A percentile compares a stretch with the other conserved stretches of the same genome.
Evolutionary conservation across 2,329 filamentous ascomycete genomes (phyloP).

Genomic region (Phaeosphaeriaceae sp.): DNA sequence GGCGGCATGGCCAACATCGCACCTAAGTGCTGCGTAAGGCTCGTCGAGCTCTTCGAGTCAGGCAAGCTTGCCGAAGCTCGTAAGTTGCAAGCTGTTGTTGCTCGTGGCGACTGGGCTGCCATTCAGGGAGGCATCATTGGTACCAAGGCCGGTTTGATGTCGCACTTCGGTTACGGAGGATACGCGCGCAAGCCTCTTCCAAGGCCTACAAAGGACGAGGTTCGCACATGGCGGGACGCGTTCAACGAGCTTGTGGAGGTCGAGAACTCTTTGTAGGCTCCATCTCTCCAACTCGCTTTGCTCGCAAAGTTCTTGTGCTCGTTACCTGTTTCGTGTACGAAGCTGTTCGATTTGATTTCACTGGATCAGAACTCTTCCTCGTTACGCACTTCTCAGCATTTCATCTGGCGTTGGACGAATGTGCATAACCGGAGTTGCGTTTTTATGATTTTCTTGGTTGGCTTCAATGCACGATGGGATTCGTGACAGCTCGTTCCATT

Average conservation of each 20-base stretch:
- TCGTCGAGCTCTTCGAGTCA: slow-evolving; percentile 66
- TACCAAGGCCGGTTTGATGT: slow-evolving; percentile 70
- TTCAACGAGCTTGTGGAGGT: slow-evolving; percentile 55
- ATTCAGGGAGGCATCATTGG: slow-evolving; percentile 74
- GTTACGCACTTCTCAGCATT: not conserved
- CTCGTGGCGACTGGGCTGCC: slow-evolving; percentile 72
- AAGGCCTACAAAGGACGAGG: slow-evolving; percentile 54
- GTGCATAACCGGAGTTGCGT: slow-evolving; percentile 33
- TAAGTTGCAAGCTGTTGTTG: slow-evolving; percentile 69
- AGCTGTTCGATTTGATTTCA: not conserved
- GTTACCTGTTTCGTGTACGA: not conserved
- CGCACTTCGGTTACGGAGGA: slow-evolving; percentile 71
- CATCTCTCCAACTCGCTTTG: not conserved
- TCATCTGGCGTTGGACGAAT: slow-evolving; percentile 33
- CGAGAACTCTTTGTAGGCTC: slow-evolving; percentile 46
- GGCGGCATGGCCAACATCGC: slow-evolving; percentile 75
- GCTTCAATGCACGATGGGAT: not conserved
- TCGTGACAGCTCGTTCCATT: not conserved
- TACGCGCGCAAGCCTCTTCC: slow-evolving; percentile 65
- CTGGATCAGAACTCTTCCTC: not conserved
- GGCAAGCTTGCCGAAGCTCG: slow-evolving; percentile 68
- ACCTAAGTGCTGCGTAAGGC: slow-evolving; percentile 69
- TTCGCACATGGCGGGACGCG: slow-evolving; percentile 49
- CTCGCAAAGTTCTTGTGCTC: not conserved
- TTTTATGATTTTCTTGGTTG: slow-evolving; percentile 10